Evolutionary conservation across 2,329 filamentous ascomycete species (phyloP), one percentile per base, ranked within the genome.

Genomic region (Venturia oleaginea): DNA sequence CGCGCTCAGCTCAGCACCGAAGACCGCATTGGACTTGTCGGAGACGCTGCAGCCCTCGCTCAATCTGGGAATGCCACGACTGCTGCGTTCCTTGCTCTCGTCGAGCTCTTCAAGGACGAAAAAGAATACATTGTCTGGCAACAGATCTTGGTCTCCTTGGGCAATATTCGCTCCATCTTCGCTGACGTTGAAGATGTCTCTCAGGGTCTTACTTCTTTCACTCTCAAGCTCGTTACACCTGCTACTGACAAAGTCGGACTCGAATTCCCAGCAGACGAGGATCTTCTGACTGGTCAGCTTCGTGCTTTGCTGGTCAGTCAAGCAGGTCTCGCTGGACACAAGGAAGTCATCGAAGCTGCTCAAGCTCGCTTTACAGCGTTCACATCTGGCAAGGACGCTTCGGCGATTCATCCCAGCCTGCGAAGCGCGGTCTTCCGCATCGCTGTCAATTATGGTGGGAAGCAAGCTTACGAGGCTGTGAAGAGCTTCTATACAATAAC

Each of bases 21-120:
- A 73, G 94, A 99, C 78, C 96, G 94, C 80, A 96, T 97, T 70
- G 91, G 91, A 48, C 85, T 97, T 62, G 85, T 97, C 66, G 92
- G 91, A 66, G 95, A 96, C 71, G 91, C 93, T 24, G 89, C 90
- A 59, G 92, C 94, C 61, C 84, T 97, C 68, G 92, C 94, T 43
- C 86, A 95, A 66, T 90, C 94, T 65, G 94, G 94, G 27, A 86
- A 94, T 72, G 88, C 89, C 61, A 90, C 86, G 4, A 96, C 92
- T 0, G 81, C 91, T 30, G 89, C 90, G 10, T 81, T 99, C 15
- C 80, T 99, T 37, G 86, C 89, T 15, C 89, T 99, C 70, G 78
- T 96, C 13, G 85, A 96, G 74, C 89, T 89, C n/a, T 92, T 97
- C 76, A 82, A 86, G 66, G 80, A 83, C 62, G 94, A 99, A 77